These are phyloP conservation scores for Theobroma cacao DNA, from an alignment of 345 rosid species.

Conservation along the genomic window DNA sequence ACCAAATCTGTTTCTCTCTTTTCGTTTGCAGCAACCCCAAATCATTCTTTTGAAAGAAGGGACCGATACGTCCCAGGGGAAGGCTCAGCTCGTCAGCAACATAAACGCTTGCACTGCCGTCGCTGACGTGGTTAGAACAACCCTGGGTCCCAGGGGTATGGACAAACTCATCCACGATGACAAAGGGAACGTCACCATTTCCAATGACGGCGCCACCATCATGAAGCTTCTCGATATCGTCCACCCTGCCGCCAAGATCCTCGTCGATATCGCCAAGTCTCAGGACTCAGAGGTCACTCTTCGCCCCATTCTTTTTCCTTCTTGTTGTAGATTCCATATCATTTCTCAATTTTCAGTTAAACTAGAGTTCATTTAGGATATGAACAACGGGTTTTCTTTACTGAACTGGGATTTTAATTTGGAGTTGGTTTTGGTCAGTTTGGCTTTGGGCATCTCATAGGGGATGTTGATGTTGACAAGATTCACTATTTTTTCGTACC, in stretches of 20 bases:
- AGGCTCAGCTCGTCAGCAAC: slow-evolving; percentile 91
- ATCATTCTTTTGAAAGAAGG: slow-evolving; percentile 98
- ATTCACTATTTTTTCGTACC: neutral
- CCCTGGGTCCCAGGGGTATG: slow-evolving; percentile 98
- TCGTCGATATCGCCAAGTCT: slow-evolving; percentile 97
- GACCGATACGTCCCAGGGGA: slow-evolving; percentile 96
- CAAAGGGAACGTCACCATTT: slow-evolving; percentile 88
- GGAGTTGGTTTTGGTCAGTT: neutral
- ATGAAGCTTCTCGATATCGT: slow-evolving; percentile 96
- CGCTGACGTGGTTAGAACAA: slow-evolving; percentile 83
- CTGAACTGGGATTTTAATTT: neutral
- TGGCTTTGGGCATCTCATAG: neutral
- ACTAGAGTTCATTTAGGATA: neutral
- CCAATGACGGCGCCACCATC: slow-evolving; percentile 98
- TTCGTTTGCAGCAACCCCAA: slow-evolving; percentile 81
- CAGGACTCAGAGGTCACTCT: slow-evolving; percentile 87
- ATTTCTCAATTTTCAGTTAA: neutral
- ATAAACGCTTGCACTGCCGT: slow-evolving; percentile 96
- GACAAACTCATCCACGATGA: slow-evolving; percentile 98
- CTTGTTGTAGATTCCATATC: neutral
- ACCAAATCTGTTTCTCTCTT: neutral
- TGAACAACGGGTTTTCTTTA: neutral
- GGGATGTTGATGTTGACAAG: neutral
- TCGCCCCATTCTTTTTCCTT: neutral
- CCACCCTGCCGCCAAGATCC: slow-evolving; percentile 99